Evolutionary conservation across 257 asterid genomes (phyloP), one percentile per base, ranked within the genome.

Genomic region (Linaria vulgaris): DNA sequence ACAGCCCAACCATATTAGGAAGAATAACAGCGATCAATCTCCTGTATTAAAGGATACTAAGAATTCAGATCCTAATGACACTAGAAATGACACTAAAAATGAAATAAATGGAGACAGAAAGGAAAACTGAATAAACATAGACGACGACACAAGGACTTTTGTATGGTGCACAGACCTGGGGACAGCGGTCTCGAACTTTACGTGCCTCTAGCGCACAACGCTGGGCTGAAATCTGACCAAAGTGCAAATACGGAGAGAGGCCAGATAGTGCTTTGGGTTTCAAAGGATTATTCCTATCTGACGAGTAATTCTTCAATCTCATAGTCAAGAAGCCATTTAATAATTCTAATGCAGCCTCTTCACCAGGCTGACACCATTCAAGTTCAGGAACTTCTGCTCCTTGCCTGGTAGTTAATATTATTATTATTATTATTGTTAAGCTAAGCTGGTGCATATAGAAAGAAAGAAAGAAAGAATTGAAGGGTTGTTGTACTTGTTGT

Each of bases 361-460:
- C 99, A 45, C 97, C 97, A 48, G 99, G 96, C 80, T 76, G 78
- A 66, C 99, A 89, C 99, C 99, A 94, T 63, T 85, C 87, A 57
- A 94, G 81, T 81, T 94, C 97, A 72, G 99, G 94, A 63, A 94
- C 96, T 80, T 85, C 96, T 75, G 95, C 91, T 68, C 97, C 97
- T 81, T 81, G 73, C 85, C 99, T 94, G 82, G 24, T 72, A 3
- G 83, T 21, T 72, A n/a, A n/a, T n/a, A n/a, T n/a, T n/a, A n/a
- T n/a, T n/a, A n/a, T n/a, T n/a, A n/a, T n/a, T n/a, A n/a, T n/a
- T n/a, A n/a, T n/a, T n/a, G n/a, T n/a, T n/a, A n/a, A n/a, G n/a
- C n/a, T n/a, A n/a, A n/a, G n/a, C n/a, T n/a, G n/a, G n/a, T n/a
- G n/a, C n/a, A n/a, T n/a, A n/a, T n/a, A n/a, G n/a, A n/a, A n/a